These are phyloP conservation scores for Carpinus viminea DNA, from an alignment of 306 rosid genomes.

Conservation along the genomic window DNA sequence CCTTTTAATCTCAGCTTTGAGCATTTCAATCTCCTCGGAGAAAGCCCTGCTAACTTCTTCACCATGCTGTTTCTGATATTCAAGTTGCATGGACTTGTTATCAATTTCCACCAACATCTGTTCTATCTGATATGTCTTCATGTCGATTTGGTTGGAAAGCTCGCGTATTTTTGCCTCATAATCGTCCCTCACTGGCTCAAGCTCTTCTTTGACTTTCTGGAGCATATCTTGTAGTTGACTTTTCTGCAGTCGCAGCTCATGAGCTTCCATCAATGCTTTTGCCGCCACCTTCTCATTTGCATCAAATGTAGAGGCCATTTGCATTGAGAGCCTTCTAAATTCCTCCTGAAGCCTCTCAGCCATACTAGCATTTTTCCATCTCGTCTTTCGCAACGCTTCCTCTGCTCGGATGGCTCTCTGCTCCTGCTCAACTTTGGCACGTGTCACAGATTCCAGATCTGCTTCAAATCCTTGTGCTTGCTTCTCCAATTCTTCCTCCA, in stretches of 20 bases:
- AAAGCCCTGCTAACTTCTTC: slow-evolving; percentile 51
- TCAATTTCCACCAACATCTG: slow-evolving; percentile 61
- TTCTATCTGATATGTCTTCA: slow-evolving; percentile 49
- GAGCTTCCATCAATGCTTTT: slow-evolving; percentile 72
- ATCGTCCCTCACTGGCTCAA: slow-evolving; percentile 47
- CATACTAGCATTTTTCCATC: slow-evolving; percentile 63
- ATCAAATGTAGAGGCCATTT: slow-evolving; percentile 79
- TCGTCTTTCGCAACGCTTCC: slow-evolving; percentile 72
- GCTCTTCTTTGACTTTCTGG: slow-evolving; percentile 53
- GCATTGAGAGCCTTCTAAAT: slow-evolving; percentile 70
- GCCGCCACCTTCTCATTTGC: slow-evolving; percentile 83
- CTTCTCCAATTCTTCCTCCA: slow-evolving; percentile 78
- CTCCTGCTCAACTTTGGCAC: slow-evolving; percentile 82
- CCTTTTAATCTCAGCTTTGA: slow-evolving; percentile 57
- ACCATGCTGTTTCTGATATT: slow-evolving; percentile 44
- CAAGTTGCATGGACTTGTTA: slow-evolving; percentile 59
- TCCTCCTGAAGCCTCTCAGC: slow-evolving; percentile 96
- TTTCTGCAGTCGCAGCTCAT: slow-evolving; percentile 62
- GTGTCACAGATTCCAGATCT: slow-evolving; percentile 65
- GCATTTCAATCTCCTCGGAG: slow-evolving; percentile 54
- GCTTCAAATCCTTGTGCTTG: slow-evolving; percentile 66
- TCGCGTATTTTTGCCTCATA: slow-evolving; percentile 48
- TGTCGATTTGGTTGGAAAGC: slow-evolving; percentile 53
- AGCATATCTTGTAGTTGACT: slow-evolving; percentile 58
- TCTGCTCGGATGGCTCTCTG: slow-evolving; percentile 88